Base-by-base conservation (phyloP, 495 filamentous ascomycete genomes). In the Astrothelium subdiscretum region DNA sequence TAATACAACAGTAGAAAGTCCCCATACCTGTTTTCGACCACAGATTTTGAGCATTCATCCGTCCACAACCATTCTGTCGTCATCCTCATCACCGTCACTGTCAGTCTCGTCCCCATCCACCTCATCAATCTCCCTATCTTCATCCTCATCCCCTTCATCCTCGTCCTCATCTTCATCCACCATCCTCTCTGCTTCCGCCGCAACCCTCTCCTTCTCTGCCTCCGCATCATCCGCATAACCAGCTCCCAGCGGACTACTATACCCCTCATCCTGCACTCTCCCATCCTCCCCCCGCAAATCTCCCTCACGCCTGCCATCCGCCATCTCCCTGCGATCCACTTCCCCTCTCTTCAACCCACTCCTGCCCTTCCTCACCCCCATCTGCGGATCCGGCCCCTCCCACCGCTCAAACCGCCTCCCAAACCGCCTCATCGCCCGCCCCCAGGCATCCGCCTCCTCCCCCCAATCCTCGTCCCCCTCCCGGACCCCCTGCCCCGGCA, bases 331-430 rank as follows among this genome's bases (percentile, higher is more conserved):
- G 32, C 51, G 63, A 58, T 57, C 63, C 43, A 15, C 26, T 11
- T 24, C 60, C 32, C 18, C 15, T 43, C 32, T 44, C 52, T 32
- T 62, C 40, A 20, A 24, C 22, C 54, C 60, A 24, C 51, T 64
- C 44, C 51, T 57, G 24, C 57, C 59, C 15, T 27, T 59, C 58
- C 44, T 38, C 61, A 42, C 27, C 61, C 54, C 63, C 63, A 29
- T 35, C 13, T 29, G 22, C 58, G 35, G 32, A 32, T 20, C 26
- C 1, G 32, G 32, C 27, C 65, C 67, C 27, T 72, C 70, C 73
- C 73, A 75, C 31, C 72, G 40, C 59, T 72, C 71, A 60, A 76
- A 38, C 32, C 71, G 20, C 35, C 72, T 62, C 11, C 57, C 29
- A 0, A 59, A 67, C 18, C 69, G 44, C 10, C 59, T 57, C 26